These are phyloP conservation scores for Ajuga reptans DNA, from an alignment of 305 asterid species.

Conservation along the genomic window DNA sequence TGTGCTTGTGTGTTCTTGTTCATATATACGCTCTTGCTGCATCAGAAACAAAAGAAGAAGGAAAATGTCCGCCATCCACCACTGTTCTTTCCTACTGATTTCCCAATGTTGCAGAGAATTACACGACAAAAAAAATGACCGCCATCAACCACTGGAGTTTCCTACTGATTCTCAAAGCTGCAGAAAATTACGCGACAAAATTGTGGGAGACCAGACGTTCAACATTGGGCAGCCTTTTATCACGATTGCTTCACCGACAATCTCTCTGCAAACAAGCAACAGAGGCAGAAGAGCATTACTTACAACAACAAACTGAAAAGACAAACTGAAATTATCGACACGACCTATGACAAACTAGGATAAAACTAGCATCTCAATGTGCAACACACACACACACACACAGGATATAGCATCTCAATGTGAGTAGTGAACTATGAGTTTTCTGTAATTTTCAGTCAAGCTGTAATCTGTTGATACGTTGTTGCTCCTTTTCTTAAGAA, in stretches of 20 bases:
- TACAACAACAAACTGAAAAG: background rate
- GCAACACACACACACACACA: background rate
- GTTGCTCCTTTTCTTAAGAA: background rate
- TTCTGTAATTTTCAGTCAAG: too few relatives aligned
- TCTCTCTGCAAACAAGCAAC: slow-evolving; percentile 46
- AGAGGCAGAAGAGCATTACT: background rate
- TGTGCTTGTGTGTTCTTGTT: too few relatives aligned
- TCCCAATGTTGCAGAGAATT: too few relatives aligned
- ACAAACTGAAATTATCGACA: background rate
- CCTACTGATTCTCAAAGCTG: background rate
- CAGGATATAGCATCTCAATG: background rate
- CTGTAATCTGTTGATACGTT: background rate
- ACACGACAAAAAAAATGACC: too few relatives aligned
- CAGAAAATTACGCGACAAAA: background rate
- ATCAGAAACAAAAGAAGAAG: too few relatives aligned
- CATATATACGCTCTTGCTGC: too few relatives aligned
- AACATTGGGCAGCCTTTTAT: background rate
- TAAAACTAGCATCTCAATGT: background rate
- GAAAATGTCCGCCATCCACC: too few relatives aligned
- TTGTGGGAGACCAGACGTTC: background rate
- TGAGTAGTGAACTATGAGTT: background rate
- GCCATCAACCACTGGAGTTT: background rate
- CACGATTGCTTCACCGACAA: slow-evolving; percentile 49
- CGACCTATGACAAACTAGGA: too few relatives aligned
- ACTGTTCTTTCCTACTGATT: too few relatives aligned